phyloP scores from a whole-genome alignment of 2,329 filamentous ascomycete genomes.

The Pseudonectria foliicola region DNA sequence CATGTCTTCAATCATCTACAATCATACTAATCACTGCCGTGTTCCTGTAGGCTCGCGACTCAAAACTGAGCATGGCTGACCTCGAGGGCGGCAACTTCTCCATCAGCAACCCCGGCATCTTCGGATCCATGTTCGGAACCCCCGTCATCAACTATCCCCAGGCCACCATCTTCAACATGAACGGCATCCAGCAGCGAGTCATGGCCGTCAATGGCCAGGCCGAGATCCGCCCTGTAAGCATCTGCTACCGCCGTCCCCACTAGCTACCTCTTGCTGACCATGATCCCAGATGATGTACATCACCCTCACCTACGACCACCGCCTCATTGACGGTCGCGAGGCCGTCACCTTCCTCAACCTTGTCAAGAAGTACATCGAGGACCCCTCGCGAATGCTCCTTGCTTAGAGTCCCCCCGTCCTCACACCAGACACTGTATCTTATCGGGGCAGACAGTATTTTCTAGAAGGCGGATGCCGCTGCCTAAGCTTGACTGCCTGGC shows the following conservation, averaged over 20 bases:
- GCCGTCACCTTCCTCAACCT: conserved; percentile 50
- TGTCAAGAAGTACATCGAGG: conserved; percentile 25
- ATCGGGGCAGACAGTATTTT: too few species aligned
- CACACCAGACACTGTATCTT: too few species aligned
- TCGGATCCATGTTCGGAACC: conserved; percentile 44
- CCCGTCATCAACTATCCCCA: conserved; percentile 73
- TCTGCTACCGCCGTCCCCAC: conserved; percentile 17
- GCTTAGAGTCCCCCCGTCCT: conserved; percentile 27
- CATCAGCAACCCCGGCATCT: conserved; percentile 76
- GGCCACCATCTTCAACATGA: conserved; percentile 54
- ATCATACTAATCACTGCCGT: background rate
- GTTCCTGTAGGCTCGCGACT: conserved; percentile 51
- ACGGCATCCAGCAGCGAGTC: conserved; percentile 47
- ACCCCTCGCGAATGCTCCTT: conserved; percentile 41
- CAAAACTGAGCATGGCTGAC: conserved; percentile 70
- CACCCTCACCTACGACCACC: conserved; percentile 46
- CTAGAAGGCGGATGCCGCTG: too few species aligned
- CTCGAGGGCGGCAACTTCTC: conserved; percentile 72
- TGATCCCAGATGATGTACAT: conserved; percentile 38
- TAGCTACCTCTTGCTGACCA: background rate
- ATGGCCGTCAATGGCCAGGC: conserved; percentile 49
- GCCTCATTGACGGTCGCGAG: conserved; percentile 49
- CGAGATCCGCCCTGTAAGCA: conserved; percentile 28
- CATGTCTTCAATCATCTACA: too few species aligned
- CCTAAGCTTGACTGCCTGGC: too few species aligned